phyloP scores from a whole-genome alignment of 2,329 filamentous ascomycete genomes.

The Colletotrichum chrysophilum region DNA sequence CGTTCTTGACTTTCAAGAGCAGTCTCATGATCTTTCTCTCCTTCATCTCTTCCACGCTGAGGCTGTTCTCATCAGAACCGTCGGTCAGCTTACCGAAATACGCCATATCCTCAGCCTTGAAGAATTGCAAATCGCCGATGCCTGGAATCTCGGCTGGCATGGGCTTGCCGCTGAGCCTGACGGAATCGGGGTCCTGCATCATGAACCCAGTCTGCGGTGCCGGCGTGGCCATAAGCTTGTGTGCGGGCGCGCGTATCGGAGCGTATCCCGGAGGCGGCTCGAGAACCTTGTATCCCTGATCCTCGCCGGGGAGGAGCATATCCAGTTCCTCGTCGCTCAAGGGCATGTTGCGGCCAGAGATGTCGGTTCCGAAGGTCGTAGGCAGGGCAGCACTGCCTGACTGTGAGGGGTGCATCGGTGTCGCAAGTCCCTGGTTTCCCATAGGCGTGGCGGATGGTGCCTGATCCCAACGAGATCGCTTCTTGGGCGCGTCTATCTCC shows the following conservation, averaged over 20 bases:
- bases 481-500: conserved; percentile 66
- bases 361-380: conserved; percentile 79
- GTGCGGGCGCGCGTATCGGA: conserved; percentile 76
- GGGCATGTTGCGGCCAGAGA: conserved; percentile 78
- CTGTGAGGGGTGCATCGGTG: conserved; percentile 77
- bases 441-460: conserved; percentile 82
- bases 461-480: conserved; percentile 91
- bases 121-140: conserved; percentile 94
- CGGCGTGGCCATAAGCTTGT: conserved; percentile 77
- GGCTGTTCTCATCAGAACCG: conserved; percentile 85
- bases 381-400: conserved; percentile 54
- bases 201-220: conserved; percentile 86
- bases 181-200: conserved; percentile 94
- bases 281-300: conserved; percentile 90
- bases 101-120: conserved; percentile 98
- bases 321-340: conserved; percentile 95
- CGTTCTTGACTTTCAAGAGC: conserved; percentile 98
- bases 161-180: conserved; percentile 83
- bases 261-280: conserved; percentile 92
- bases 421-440: conserved; percentile 75
- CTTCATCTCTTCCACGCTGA: conserved; percentile 95
- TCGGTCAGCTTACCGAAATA: conserved; percentile 99
- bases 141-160: conserved; percentile 95
- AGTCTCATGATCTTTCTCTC: conserved; percentile 98
- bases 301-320: conserved; percentile 84